Evolutionary conservation across 768 basidiomycete genomes (phyloP), one percentile per base, ranked within the genome.

Genomic region (Boletus pseudo-olivaceus): DNA sequence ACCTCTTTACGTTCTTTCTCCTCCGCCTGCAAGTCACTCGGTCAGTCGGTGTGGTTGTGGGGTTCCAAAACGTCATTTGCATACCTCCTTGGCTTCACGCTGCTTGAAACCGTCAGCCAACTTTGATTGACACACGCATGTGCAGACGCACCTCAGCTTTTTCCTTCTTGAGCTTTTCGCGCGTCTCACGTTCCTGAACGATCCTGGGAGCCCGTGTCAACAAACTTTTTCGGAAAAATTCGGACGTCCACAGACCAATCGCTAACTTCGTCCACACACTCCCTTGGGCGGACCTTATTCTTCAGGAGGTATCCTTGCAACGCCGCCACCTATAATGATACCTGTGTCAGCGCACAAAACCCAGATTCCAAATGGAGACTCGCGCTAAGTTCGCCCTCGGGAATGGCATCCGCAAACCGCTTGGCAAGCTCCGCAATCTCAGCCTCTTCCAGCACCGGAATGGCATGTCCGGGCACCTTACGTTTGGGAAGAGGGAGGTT

Each of bases 241-340:
- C 53, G 55, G 49, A 54, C 43, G 10, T 48, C 15, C 7, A 67
- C 74, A 42, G 68, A 76, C 90, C 93, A 95, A 42, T 83, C 84
- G 30, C 69, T 76, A 26, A 88, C 87, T 67, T 92, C 90, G 6
- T 85, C 85, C 9, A 93, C 90, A 58, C 86, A 89, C 69, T 93
- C 88, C 55, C 81, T 79, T 38, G 91, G 91, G n/a, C 91, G 84
- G 12, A 91, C 86, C 79, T 93, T 92, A 71, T 93, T 93, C 79
- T 88, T 89, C 54, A 92, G 76, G 37, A 93, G 78, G 68, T 93
- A 93, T 3, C 91, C 91, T 75, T 93, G 91, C 59, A 93, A 78
- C 45, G 81, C 77, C 27, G 91, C 91, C 54, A 93, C 89, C 89
- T 90, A 63, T 32, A 52, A 34, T 43, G 33, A 37, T 4, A 15